phyloP scores from a whole-genome alignment of 441 rosid genomes.

The Populus hybrid region DNA sequence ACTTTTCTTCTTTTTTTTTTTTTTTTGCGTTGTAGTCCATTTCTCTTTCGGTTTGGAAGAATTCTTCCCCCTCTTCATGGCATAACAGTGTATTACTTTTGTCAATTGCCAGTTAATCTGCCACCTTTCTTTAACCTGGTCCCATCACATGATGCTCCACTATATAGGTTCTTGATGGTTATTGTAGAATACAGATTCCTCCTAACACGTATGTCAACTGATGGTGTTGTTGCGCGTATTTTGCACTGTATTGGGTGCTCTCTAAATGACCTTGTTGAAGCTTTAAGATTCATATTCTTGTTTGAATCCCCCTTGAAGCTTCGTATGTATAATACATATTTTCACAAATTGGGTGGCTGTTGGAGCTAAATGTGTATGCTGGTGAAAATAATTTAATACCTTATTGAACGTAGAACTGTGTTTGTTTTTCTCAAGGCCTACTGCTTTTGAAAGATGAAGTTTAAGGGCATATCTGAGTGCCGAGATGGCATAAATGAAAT shows the following conservation, averaged over 20 bases:
- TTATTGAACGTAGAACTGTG: background rate
- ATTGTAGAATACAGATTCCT: conserved; percentile 13
- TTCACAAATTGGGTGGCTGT: background rate
- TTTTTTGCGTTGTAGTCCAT: background rate
- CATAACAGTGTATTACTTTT: conserved; percentile 8
- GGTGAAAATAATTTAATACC: background rate
- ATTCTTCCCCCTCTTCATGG: conserved; percentile 1
- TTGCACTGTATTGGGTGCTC: conserved; percentile 1
- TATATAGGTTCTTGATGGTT: conserved; percentile 9
- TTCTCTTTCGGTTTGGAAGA: background rate
- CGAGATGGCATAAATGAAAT: background rate
- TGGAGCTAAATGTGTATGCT: background rate
- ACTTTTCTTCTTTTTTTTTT: background rate
- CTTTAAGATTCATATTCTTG: conserved; percentile 13
- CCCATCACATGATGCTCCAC: conserved; percentile 17
- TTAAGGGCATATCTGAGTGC: background rate
- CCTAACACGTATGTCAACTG: background rate
- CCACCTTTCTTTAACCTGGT: conserved; percentile 14
- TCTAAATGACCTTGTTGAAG: conserved; percentile 13
- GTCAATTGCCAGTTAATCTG: background rate
- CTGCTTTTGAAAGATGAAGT: background rate
- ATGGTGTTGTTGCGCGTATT: background rate
- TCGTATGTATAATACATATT: background rate
- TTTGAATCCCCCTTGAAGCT: conserved; percentile 9
- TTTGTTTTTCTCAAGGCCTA: background rate